Conservation (phyloP, 345 rosid species). For the Aquilaria yunnanensis region DNA sequence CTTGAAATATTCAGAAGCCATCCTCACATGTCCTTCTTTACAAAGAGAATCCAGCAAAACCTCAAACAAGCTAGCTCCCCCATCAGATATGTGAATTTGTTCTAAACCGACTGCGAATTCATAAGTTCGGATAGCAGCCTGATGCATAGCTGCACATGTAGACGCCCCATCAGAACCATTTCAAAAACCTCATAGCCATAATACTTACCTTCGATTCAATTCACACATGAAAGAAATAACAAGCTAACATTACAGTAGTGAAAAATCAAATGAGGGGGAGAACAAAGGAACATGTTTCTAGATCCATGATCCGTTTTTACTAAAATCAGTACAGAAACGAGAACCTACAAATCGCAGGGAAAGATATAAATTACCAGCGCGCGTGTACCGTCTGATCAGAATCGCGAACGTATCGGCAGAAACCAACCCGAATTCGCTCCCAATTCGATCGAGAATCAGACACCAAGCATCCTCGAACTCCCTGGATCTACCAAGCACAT, state of each 20-base stretch:
- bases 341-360: too few species aligned
- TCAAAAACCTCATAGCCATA: too few species aligned
- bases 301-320: too few species aligned
- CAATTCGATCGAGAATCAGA: conserved; percentile 47
- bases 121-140: conserved; percentile 60
- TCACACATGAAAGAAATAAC: too few species aligned
- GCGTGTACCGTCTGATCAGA: conserved; percentile 75
- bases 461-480: conserved; percentile 73
- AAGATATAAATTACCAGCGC: conserved; percentile 49
- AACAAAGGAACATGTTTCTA: too few species aligned
- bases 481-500: conserved; percentile 54
- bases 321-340: too few species aligned
- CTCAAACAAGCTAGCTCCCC: conserved; percentile 40
- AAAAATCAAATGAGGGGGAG: too few species aligned
- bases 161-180: neutral
- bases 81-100: conserved; percentile 23
- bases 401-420: conserved; percentile 54
- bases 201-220: too few species aligned
- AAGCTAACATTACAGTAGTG: too few species aligned
- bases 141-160: conserved; percentile 47
- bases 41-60: conserved; percentile 76
- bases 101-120: conserved; percentile 48
- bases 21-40: conserved; percentile 68
- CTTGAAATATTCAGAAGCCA: conserved; percentile 44
- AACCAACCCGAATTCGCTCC: conserved; percentile 34